These are phyloP conservation scores for Setomelanomma holmii DNA, from an alignment of 2,329 filamentous ascomycete genomes.

Conservation along the genomic window DNA sequence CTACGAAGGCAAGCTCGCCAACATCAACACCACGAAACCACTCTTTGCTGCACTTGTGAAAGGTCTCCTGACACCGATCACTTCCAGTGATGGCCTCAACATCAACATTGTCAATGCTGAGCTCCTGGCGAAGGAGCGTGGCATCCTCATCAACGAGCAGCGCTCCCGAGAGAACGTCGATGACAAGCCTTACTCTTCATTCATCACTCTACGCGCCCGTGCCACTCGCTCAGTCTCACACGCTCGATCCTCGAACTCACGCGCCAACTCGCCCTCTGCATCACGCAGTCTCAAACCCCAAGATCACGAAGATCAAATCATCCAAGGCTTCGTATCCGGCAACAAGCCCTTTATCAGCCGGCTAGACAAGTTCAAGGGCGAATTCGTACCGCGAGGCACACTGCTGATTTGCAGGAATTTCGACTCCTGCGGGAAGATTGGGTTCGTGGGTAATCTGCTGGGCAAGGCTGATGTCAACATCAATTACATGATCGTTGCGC, in stretches of 20 bases:
- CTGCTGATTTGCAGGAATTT: slow-evolving; percentile 83
- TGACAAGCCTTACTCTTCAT: slow-evolving; percentile 70
- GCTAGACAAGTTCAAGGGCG: slow-evolving; percentile 75
- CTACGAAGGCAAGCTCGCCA: slow-evolving; percentile 77
- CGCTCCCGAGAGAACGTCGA: slow-evolving; percentile 67
- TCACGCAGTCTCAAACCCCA: slow-evolving; percentile 16
- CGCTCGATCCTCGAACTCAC: slow-evolving; percentile 26
- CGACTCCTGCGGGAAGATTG: slow-evolving; percentile 83
- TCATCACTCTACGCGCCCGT: slow-evolving; percentile 72
- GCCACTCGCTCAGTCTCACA: slow-evolving; percentile 48
- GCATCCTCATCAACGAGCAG: slow-evolving; percentile 78
- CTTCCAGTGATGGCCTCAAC: slow-evolving; percentile 68
- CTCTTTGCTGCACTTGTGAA: slow-evolving; percentile 81
- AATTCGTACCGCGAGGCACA: slow-evolving; percentile 75
- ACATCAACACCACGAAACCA: slow-evolving; percentile 76
- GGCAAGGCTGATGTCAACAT: slow-evolving; percentile 78
- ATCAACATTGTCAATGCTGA: slow-evolving; percentile 86
- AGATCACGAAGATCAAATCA: slow-evolving; percentile 57
- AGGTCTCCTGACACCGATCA: slow-evolving; percentile 74
- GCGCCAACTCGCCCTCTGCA: slow-evolving; percentile 38
- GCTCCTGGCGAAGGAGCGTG: slow-evolving; percentile 76
- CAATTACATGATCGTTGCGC: slow-evolving; percentile 77
- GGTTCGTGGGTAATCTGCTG: slow-evolving; percentile 74
- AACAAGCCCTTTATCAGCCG: slow-evolving; percentile 73
- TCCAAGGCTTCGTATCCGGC: slow-evolving; percentile 71